Percentiles rank a stretch among this genome's conserved stretches.
phyloP scores from a whole-genome alignment of 345 rosid species.

The Eucalyptus shirleyi region DNA sequence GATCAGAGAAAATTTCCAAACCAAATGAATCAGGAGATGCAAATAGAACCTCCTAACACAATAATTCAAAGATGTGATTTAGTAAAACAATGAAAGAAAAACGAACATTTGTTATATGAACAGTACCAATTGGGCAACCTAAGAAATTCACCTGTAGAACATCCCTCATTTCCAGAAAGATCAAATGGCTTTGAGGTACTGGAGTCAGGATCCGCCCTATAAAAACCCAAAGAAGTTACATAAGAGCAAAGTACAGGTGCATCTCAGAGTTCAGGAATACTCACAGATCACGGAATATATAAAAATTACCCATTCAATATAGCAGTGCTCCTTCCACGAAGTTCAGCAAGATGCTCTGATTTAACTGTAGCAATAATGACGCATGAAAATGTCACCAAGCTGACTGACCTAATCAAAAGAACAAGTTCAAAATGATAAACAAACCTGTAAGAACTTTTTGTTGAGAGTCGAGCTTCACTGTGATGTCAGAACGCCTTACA shows the following conservation, averaged over 20 bases:
- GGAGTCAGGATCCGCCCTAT: slow-evolving; percentile 53
- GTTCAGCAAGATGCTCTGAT: slow-evolving; percentile 81
- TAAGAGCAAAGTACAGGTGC: not conserved
- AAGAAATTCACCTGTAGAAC: slow-evolving; percentile 48
- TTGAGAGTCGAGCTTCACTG: slow-evolving; percentile 90
- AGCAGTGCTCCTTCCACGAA: slow-evolving; percentile 56
- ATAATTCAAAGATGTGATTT: not conserved
- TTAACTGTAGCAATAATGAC: slow-evolving; percentile 42
- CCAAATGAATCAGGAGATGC: not conserved
- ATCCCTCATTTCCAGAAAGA: slow-evolving; percentile 52
- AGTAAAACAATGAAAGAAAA: not conserved
- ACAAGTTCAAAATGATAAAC: not conserved
- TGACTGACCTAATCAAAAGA: not conserved
- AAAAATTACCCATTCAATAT: not conserved
- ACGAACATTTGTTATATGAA: not conserved
- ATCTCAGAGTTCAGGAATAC: slow-evolving; percentile 18
- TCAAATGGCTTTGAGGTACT: slow-evolving; percentile 56
- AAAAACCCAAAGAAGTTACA: not conserved
- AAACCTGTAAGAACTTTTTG: slow-evolving; percentile 79
- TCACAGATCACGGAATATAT: not conserved
- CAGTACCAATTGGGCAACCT: not conserved
- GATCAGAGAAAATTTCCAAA: not conserved
- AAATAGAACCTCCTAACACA: not conserved
- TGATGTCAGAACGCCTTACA: slow-evolving; percentile 62
- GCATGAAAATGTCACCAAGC: not conserved